These are phyloP conservation scores for Amanita exitialis DNA, from an alignment of 768 basidiomycete genomes.

Conservation along the genomic window DNA sequence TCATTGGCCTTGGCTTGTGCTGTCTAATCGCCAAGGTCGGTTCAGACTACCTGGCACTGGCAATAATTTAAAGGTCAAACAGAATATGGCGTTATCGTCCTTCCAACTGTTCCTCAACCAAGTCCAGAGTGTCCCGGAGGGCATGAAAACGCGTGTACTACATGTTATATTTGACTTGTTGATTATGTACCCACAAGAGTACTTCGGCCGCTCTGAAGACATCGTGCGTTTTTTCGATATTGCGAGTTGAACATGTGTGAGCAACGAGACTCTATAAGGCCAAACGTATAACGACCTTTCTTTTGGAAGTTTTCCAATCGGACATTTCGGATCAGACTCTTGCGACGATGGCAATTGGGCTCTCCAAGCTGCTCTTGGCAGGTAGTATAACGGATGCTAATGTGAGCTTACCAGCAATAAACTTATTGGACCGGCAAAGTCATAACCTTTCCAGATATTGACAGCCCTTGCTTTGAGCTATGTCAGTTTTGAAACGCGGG, in stretches of 20 bases:
- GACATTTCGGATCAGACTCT: slow-evolving; percentile 34
- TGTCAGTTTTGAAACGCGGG: slow-evolving; percentile 69
- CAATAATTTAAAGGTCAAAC: background rate
- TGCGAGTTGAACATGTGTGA: background rate
- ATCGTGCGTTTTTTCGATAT: slow-evolving; percentile 17
- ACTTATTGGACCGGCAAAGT: background rate
- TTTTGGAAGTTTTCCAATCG: slow-evolving; percentile 22
- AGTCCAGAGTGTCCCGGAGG: slow-evolving; percentile 48
- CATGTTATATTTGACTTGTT: slow-evolving; percentile 79
- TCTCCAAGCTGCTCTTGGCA: slow-evolving; percentile 77
- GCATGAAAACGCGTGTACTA: slow-evolving; percentile 60
- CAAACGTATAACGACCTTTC: slow-evolving; percentile 40
- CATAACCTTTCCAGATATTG: slow-evolving; percentile 33
- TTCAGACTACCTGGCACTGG: background rate
- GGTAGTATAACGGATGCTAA: slow-evolving; percentile 66
- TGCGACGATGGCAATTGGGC: slow-evolving; percentile 66
- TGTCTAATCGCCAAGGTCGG: slow-evolving; percentile 64
- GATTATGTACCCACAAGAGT: slow-evolving; percentile 68
- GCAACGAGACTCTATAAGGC: slow-evolving; percentile 6
- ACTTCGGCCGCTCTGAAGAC: slow-evolving; percentile 24
- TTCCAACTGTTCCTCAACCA: slow-evolving; percentile 61
- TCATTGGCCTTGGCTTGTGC: slow-evolving; percentile 63
- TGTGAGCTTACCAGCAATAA: slow-evolving; percentile 28
- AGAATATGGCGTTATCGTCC: slow-evolving; percentile 17
- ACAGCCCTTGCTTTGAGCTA: slow-evolving; percentile 39